Base-by-base conservation (phyloP, 2,329 filamentous ascomycete genomes). In the Sporothrix humicola region DNA sequence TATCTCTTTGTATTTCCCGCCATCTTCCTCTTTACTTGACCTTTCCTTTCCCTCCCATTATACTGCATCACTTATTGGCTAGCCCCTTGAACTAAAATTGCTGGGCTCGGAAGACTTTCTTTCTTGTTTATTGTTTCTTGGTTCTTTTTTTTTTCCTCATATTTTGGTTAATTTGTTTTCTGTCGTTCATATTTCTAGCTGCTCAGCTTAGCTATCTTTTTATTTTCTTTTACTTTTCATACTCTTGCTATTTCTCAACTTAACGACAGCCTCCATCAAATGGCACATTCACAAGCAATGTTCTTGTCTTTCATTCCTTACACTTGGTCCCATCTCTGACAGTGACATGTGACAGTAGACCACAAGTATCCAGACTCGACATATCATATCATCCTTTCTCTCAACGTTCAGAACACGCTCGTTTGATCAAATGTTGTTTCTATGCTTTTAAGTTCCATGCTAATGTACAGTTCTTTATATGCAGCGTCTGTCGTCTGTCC, bases 81-180 rank as follows among this genome's bases (percentile, higher is more conserved):
- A 48, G 42, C 61, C 42, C 42, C 42, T 20, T 13, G n/a, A 9
- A 23, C 20, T 31, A 52, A 68, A 68, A 52, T 52, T 50, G 65
- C 44, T 68, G 65, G 65, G 65, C 65, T 37, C 15, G 46, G 23
- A 68, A 50, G 46, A 66, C 61, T 37, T 52, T 68, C 58, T 52
- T 26, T 68, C 37, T 68, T 12, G 46, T 66, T 20, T 66, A 20
- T 26, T 48, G 26, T 31, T 48, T 1, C 9, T 48, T 31, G 15
- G 15, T 37, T 42, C 37, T n/a, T 9, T 3, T n/a, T 15, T 9
- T 61, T 15, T 2, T 59, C 5, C 31, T 5, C 7, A 37, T 37
- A 6, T 37, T 37, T 37, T 37, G 31, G 31, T 37, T 37, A 37
- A 6, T 37, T 37, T 59, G 7, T 42, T 37, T 61, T 8, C 12